Evolutionary conservation across 2,329 filamentous ascomycete species (phyloP), one percentile per base, ranked within the genome.

Genomic region (Penicillium sp.): DNA sequence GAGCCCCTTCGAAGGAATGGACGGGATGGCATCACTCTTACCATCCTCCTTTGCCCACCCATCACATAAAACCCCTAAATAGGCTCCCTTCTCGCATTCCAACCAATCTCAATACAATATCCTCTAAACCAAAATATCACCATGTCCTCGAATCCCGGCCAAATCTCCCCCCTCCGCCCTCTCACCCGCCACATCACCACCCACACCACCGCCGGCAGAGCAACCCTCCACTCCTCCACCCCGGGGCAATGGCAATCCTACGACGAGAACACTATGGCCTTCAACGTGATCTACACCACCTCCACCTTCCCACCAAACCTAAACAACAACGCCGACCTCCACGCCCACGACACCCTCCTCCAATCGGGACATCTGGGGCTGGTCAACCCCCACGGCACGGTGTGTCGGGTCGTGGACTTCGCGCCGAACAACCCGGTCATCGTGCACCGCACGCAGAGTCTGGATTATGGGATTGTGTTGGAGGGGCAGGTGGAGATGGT

Each of bases 391-490:
- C 65, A 69, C 4, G 81, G 81, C 41, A 79, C 75, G 0, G 78
- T 82, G 0, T 77, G 76, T 31, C 76, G 81, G 1, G 74, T 80
- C 56, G 80, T 83, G 22, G 82, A 84, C 66, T 82, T 84, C 63
- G 73, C 73, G 0, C 82, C 82, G 0, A 73, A 70, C 3, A 76
- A 77, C 41, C 67, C 71, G 20, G 76, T 75, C 20, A 69, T 79
- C 17, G 82, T 84, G 77, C 84, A 86, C 63, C 78, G 83, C 12
- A 85, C 83, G 0, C 77, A 82, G 63, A 82, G 77, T 41, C 71
- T 86, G 2, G 84, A 86, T 65, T 86, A 82, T 62, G 84, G 83
- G 2, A 76, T 85, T 55, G 77, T 86, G 2, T 65, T 86, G 6
- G 83, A 86, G 63, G 84, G 84, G 1, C 75, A 78, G 64, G 67